A percentile compares a stretch with the other conserved stretches of the same genome.
phyloP scores from a whole-genome alignment of 2,329 filamentous ascomycete genomes.

The Botryosphaeria dothidea region DNA sequence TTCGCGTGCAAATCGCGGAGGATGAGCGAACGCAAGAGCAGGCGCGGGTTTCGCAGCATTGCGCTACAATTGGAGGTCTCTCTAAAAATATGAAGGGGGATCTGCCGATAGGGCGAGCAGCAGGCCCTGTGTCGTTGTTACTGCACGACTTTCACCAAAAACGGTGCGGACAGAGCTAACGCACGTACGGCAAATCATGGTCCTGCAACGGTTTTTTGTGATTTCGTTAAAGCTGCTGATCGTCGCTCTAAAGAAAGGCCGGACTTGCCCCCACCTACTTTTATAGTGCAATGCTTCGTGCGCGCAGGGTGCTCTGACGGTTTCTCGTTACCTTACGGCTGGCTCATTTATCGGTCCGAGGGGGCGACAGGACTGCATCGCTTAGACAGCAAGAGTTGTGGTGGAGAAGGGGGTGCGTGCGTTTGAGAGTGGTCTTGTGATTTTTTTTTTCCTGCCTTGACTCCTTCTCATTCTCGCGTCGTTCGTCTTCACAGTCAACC shows the following conservation, averaged over 20 bases:
- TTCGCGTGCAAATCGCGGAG: background rate
- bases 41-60: background rate
- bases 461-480: background rate
- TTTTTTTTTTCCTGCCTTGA: background rate
- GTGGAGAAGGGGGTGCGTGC: background rate
- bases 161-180: background rate
- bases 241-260: background rate
- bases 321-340: background rate
- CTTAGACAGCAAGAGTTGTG: background rate
- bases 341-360: background rate
- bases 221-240: background rate
- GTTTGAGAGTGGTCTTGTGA: background rate
- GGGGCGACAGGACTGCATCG: background rate
- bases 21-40: background rate
- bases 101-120: background rate
- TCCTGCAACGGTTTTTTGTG: background rate
- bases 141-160: too few species aligned
- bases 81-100: background rate
- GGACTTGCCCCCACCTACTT: background rate
- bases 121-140: background rate
- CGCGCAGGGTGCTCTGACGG: background rate
- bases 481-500: too few species aligned
- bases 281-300: background rate
- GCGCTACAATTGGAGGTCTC: background rate
- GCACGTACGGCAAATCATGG: background rate